Percentiles rank a stretch among this genome's conserved stretches.
Evolutionary conservation across 2,329 filamentous ascomycete genomes (phyloP).

Genomic region (Xylaria sp.): DNA sequence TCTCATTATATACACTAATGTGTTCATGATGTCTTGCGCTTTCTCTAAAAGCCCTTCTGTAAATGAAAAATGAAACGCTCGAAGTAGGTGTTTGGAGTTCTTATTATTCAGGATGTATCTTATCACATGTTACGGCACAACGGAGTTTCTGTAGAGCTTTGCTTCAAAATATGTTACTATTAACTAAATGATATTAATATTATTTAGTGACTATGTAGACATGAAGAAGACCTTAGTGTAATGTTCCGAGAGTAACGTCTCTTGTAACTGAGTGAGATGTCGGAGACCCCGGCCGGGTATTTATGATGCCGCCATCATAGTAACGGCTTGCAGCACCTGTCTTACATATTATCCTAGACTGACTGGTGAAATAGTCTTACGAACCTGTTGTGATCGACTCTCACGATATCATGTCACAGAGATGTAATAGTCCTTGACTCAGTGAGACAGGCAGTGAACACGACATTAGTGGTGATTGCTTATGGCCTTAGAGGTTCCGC

Average conservation of each 20-base stretch:
- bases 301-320: neutral
- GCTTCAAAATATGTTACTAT: neutral
- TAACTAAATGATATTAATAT: neutral
- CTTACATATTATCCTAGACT: neutral
- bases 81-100: neutral
- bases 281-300: too few relatives aligned
- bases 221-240: neutral
- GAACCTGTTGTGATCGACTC: neutral
- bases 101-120: neutral
- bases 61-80: neutral
- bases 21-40: neutral
- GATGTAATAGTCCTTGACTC: neutral
- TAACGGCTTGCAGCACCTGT: neutral
- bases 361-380: neutral
- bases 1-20: neutral
- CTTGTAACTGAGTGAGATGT: neutral
- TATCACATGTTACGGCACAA: neutral
- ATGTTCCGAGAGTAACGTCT: neutral
- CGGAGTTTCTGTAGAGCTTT: too few relatives aligned
- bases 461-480: neutral
- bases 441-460: neutral
- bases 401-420: neutral
- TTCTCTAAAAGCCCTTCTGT: neutral
- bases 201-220: neutral
- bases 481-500: neutral